Base-by-base conservation (phyloP, 2,329 filamentous ascomycete species). In the Exophiala sp. region DNA sequence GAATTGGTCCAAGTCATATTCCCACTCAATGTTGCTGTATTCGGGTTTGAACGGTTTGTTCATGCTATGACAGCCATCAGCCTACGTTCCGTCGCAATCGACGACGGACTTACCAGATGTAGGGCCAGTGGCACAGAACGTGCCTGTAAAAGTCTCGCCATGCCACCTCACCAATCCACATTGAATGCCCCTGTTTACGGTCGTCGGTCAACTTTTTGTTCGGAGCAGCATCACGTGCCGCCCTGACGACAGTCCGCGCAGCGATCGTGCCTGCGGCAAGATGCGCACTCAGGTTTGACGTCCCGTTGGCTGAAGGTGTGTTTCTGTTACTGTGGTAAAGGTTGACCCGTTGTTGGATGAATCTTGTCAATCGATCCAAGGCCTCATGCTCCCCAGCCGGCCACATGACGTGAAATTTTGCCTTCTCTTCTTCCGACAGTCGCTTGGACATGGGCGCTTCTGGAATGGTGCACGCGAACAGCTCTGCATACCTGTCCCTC, bases 131-230 rank as follows among this genome's bases (percentile, higher is more conserved):
- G 0, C 85, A 88, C 4, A 96, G 72, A 2, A 96, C 88, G 67
- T 94, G 88, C 65, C 86, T 89, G 72, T 95, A 95, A 65, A 95
- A 95, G 65, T 95, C 89, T 11, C 89, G 78, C 89, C 89, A 94
- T 0, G 88, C 89, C 3, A 95, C 78, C 69, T 95, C 89, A 49
- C 85, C 85, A 59, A 94, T 89, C 89, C 89, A 95, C 1, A 95
- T 77, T 53, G 83, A 77, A 29, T 76, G 68, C 8, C 60, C 62
- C 39, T 63, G 52, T 49, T 57, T 55, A n/a, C 61, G 54, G 20
- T 61, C 62, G 38, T 62, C 60, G 16, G 56, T 60, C 20, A 61
- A 38, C 29, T 53, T 81, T 66, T 80, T 82, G 1, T 79, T 80
- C 21, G 74, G 82, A 63, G 89, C 88, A 29, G 74, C 71, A 50